Percentiles rank a stretch among this genome's conserved stretches.
Conservation (phyloP, 352 stramenopile genomes). For the Pythium aquatile region DNA sequence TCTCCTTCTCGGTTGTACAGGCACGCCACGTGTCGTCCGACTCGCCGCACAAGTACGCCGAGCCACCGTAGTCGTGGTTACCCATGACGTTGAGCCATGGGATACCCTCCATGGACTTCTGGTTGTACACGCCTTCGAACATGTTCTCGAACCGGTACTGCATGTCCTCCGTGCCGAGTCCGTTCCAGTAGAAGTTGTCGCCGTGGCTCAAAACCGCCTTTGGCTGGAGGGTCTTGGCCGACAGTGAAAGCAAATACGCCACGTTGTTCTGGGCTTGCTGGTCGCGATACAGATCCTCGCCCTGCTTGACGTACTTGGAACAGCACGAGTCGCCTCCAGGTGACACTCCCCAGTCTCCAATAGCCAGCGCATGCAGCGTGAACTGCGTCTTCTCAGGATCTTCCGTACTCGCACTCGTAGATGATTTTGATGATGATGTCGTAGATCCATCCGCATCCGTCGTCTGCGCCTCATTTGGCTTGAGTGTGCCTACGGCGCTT, state of each 20-base stretch:
- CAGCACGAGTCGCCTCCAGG: slow-evolving; percentile 65
- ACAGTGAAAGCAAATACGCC: slow-evolving; percentile 55
- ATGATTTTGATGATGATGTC: neutral
- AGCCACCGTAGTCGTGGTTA: slow-evolving; percentile 71
- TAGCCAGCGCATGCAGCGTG: slow-evolving; percentile 55
- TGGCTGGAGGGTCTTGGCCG: slow-evolving; percentile 54
- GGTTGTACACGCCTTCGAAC: slow-evolving; percentile 66
- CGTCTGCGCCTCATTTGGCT: neutral
- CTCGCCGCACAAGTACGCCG: slow-evolving; percentile 74
- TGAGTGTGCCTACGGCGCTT: neutral
- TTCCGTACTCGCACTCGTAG: neutral
- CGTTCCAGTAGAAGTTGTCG: slow-evolving; percentile 76
- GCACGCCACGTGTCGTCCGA: slow-evolving; percentile 60
- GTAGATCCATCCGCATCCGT: neutral
- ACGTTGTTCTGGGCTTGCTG: slow-evolving; percentile 68
- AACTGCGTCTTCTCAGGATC: slow-evolving; percentile 20
- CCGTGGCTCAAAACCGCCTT: slow-evolving; percentile 59
- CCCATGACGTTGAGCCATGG: slow-evolving; percentile 73
- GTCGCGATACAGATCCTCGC: slow-evolving; percentile 46
- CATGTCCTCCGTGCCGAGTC: slow-evolving; percentile 58
- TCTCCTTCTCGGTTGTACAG: slow-evolving; percentile 48
- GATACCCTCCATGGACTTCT: slow-evolving; percentile 43
- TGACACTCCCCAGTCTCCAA: slow-evolving; percentile 69
- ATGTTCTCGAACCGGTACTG: slow-evolving; percentile 65
- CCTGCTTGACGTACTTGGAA: slow-evolving; percentile 38